A percentile compares a stretch with the other conserved stretches of the same genome.
Conservation (phyloP, 176 grass and related monocot genomes). For the Aechmea fasciata region DNA sequence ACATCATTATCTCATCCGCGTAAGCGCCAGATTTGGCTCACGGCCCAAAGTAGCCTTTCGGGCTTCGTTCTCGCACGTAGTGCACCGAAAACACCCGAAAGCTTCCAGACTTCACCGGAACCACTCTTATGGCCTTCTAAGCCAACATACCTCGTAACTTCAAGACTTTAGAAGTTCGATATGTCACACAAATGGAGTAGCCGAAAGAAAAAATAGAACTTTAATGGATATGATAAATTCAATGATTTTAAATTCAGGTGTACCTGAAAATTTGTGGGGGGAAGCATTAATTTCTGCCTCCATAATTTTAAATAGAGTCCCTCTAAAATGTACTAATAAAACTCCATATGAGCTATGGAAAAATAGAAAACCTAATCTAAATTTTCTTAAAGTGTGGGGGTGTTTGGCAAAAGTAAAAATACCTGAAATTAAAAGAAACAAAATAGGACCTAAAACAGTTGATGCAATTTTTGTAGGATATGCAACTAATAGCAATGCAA, state of each 20-base stretch:
- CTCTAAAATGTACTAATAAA: background rate
- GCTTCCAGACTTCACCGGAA: no score
- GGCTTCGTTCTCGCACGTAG: no score
- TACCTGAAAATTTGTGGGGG: background rate
- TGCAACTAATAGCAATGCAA: background rate
- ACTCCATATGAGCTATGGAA: conserved; percentile 1
- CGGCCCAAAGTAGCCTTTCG: no score
- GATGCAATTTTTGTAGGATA: background rate
- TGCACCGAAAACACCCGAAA: no score
- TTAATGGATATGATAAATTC: background rate
- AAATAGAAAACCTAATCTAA: background rate
- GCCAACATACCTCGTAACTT: no score
- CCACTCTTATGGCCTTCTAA: no score
- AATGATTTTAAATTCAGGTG: background rate
- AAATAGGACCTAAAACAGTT: background rate
- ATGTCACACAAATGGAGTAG: background rate
- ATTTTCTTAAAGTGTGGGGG: background rate
- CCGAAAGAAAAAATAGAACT: background rate
- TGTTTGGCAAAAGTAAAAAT: background rate
- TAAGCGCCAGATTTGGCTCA: no score
- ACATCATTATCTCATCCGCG: no score
- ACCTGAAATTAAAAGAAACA: background rate
- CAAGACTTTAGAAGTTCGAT: no score
- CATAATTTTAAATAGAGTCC: background rate
- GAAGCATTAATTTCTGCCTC: background rate